Base-by-base conservation (phyloP, 2,329 filamentous ascomycete genomes). In the Celoporthe dispersa region DNA sequence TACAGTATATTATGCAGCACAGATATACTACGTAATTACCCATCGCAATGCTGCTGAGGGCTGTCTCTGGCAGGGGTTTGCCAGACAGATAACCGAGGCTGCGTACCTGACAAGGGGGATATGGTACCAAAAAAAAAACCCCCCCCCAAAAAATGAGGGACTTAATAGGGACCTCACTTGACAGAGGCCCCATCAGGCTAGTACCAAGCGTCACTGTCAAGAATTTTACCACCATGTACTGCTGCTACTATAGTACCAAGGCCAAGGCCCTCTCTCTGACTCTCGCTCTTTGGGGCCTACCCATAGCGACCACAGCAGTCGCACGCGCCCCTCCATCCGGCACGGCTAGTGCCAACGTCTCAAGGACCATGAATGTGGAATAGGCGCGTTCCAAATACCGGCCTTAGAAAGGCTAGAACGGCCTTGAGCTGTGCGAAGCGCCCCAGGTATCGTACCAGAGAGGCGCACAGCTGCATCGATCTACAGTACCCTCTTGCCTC, bases 31-130 rank as follows among this genome's bases (percentile, higher is more conserved):
- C 14, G 53, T 57, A 57, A 31, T 19, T 31, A 57, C 16, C 53
- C 53, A 57, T 16, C 11, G 25, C 53, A 57, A 57, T 57, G 28
- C 53, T 57, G 53, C 14, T 28, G 53, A 31, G 28, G 25, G 53
- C 14, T 19, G 53, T 31, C 12, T 31, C 12, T 31, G 53, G n/a
- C 59, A 61, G 59, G 59, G 59, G 16, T 61, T 61, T 39, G 59
- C 59, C 25, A 25, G 59, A 61, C 35, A 61, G 35, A 35, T 39
- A 61, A 31, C 59, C 59, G 59, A 61, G 59, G 59, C 59, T 61
- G 25, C 53, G 53, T 31, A 57, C 53, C 53, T 48, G 53, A 57
- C 53, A 28, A 16, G 53, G 53, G 53, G 16, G 25, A n/a, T 11
- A 9, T 16, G 11, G n/a, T 28, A 28, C 25, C n/a, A 25, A 28